Evolutionary conservation across 2,329 filamentous ascomycete genomes (phyloP).

Genomic region (Phaeosphaeria sp.): DNA sequence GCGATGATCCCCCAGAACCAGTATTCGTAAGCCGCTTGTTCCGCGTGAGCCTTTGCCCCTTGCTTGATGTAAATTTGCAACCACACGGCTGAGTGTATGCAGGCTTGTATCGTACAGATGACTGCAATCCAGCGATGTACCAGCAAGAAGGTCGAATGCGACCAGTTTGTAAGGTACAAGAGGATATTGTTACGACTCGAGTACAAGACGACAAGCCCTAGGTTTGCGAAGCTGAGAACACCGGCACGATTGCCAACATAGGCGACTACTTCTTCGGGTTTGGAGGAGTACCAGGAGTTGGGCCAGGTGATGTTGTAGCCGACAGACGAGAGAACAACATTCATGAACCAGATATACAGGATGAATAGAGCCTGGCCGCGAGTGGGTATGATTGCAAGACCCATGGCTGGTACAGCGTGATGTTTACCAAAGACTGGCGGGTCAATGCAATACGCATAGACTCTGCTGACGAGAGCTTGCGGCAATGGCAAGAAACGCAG

Average conservation of each 20-base stretch:
- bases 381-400: background rate
- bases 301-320: slow-evolving; percentile 1
- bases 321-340: background rate
- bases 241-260: slow-evolving; percentile 41
- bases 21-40: slow-evolving; percentile 28
- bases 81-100: slow-evolving; percentile 26
- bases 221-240: slow-evolving; percentile 37
- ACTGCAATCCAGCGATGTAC: slow-evolving; percentile 43
- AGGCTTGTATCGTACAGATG: slow-evolving; percentile 26
- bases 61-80: slow-evolving; percentile 25
- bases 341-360: background rate
- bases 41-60: slow-evolving; percentile 17
- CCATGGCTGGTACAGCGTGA: background rate
- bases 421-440: background rate
- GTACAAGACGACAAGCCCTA: slow-evolving; percentile 43
- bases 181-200: slow-evolving; percentile 49
- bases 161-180: slow-evolving; percentile 49
- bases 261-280: slow-evolving; percentile 32
- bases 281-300: slow-evolving; percentile 46
- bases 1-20: slow-evolving; percentile 51
- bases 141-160: slow-evolving; percentile 45
- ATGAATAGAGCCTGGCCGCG: background rate
- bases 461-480: background rate
- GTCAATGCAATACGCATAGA: background rate
- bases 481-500: background rate